Percentiles rank a stretch among this genome's conserved stretches.
Evolutionary conservation across 1,284 basidiomycete genomes (phyloP).

Genomic region (Ceratobasidium sp.): DNA sequence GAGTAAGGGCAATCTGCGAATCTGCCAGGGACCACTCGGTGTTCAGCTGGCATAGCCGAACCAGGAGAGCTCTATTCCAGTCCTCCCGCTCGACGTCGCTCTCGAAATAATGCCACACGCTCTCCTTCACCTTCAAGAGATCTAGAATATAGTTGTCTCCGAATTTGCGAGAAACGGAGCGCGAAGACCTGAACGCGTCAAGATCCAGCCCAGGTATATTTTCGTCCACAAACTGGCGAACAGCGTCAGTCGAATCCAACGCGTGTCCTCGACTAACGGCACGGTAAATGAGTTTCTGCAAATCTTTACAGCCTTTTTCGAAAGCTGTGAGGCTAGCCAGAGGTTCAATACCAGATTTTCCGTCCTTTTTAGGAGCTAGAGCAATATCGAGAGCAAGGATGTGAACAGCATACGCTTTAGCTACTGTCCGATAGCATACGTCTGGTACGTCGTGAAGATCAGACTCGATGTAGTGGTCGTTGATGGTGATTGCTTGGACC

Average conservation of each 20-base stretch:
- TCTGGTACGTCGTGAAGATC: constrained; percentile 66
- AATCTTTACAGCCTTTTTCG: constrained; percentile 64
- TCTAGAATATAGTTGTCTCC: constrained; percentile 83
- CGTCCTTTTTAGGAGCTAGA: constrained; percentile 49
- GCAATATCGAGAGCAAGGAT: constrained; percentile 59
- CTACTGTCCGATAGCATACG: constrained; percentile 75
- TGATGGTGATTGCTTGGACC: constrained; percentile 58
- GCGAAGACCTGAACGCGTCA: constrained; percentile 71
- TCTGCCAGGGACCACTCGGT: constrained; percentile 87
- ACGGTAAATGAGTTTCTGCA: constrained; percentile 56
- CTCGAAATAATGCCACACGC: constrained; percentile 47
- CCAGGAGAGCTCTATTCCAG: constrained; percentile 60
- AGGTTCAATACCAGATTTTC: constrained; percentile 61
- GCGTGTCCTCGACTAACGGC: constrained; percentile 17
- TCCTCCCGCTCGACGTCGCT: constrained; percentile 50
- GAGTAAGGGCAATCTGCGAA: constrained; percentile 75
- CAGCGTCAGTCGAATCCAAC: constrained; percentile 54
- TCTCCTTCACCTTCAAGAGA: constrained; percentile 46
- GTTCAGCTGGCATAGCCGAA: constrained; percentile 70
- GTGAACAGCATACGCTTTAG: constrained; percentile 78
- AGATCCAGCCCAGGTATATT: constrained; percentile 65
- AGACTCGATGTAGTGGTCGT: constrained; percentile 67
- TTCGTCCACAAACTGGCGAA: constrained; percentile 54
- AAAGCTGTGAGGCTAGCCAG: constrained; percentile 66
- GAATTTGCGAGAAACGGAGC: constrained; percentile 75